Percentiles rank a stretch among this genome's conserved stretches.
Evolutionary conservation across 2,329 filamentous ascomycete species (phyloP).

Genomic region (Chaetomium sp.): DNA sequence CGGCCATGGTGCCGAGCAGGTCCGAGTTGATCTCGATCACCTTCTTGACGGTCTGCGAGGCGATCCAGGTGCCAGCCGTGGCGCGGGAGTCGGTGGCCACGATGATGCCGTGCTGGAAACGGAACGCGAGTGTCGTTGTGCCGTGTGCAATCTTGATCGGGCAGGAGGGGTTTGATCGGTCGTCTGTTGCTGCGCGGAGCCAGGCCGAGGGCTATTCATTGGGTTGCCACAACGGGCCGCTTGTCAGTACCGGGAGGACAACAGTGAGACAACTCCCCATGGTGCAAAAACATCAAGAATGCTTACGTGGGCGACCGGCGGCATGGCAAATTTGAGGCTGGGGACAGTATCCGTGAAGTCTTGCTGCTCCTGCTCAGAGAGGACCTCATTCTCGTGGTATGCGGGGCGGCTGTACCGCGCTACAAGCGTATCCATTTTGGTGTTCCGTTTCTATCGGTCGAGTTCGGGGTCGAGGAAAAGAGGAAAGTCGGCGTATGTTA

Average conservation of each 20-base stretch:
- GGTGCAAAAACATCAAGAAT: background rate
- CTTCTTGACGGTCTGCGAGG: constrained; percentile 99
- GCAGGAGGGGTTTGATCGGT: constrained; percentile 91
- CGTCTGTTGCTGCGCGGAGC: constrained; percentile 95
- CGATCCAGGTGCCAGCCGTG: constrained; percentile 98
- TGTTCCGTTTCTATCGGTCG: constrained; percentile 20
- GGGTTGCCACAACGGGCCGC: too few relatives aligned
- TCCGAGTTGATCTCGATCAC: constrained; percentile 97
- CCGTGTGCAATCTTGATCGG: constrained; percentile 99
- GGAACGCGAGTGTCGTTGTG: constrained; percentile 94
- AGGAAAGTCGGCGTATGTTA: background rate
- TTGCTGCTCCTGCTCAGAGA: constrained; percentile 65
- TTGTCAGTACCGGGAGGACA: too few relatives aligned
- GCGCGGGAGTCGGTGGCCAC: constrained; percentile 96
- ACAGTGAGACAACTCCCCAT: too few relatives aligned
- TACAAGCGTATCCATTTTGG: constrained; percentile 81
- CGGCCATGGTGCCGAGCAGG: constrained; percentile 95
- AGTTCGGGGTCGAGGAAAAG: background rate
- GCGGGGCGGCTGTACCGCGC: constrained; percentile 81
- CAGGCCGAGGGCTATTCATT: constrained; percentile 70
- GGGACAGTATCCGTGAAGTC: constrained; percentile 65
- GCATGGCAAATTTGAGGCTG: constrained; percentile 87
- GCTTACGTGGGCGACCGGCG: constrained; percentile 80
- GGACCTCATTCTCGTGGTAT: constrained; percentile 64
- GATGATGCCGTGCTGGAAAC: constrained; percentile 97